These are phyloP conservation scores for Tricholoma flavovirens DNA, from an alignment of 768 basidiomycete species.

Conservation along the genomic window DNA sequence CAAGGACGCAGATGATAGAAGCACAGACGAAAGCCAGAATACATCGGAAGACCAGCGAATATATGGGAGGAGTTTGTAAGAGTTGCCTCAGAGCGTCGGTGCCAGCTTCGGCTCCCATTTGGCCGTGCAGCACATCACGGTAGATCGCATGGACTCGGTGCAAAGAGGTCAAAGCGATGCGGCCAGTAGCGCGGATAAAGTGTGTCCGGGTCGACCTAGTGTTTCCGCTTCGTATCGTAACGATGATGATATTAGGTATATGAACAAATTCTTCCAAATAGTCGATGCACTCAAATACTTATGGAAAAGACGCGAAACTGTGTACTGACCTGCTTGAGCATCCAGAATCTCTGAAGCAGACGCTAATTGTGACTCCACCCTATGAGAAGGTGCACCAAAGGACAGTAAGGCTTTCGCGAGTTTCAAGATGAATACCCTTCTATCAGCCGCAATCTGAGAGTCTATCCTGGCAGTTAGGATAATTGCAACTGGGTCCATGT, in stretches of 20 bases:
- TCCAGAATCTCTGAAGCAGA: slow-evolving; percentile 76
- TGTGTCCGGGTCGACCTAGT: slow-evolving; percentile 68
- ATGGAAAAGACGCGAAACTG: background rate
- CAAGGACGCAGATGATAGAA: slow-evolving; percentile 75
- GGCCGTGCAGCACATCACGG: slow-evolving; percentile 81
- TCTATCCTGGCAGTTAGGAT: slow-evolving; percentile 28
- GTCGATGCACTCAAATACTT: slow-evolving; percentile 1
- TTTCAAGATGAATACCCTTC: slow-evolving; percentile 71
- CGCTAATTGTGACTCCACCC: slow-evolving; percentile 83
- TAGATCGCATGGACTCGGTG: slow-evolving; percentile 82
- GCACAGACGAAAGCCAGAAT: slow-evolving; percentile 71
- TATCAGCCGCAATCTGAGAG: slow-evolving; percentile 16
- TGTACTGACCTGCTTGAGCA: slow-evolving; percentile 52
- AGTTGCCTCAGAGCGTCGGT: slow-evolving; percentile 60
- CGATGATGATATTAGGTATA: slow-evolving; percentile 71
- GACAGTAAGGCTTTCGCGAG: slow-evolving; percentile 83
- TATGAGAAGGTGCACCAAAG: slow-evolving; percentile 94
- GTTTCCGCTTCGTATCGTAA: slow-evolving; percentile 75
- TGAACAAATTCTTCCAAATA: slow-evolving; percentile 65
- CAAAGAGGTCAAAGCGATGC: slow-evolving; percentile 76
- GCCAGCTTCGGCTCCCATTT: slow-evolving; percentile 68
- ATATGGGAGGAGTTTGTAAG: slow-evolving; percentile 60
- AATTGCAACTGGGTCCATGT: background rate
- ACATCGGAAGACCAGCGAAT: slow-evolving; percentile 62
- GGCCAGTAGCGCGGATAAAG: slow-evolving; percentile 78